Evolutionary conservation across 1,284 basidiomycete genomes (phyloP).

Genomic region (Sporisorium scitamineum): DNA sequence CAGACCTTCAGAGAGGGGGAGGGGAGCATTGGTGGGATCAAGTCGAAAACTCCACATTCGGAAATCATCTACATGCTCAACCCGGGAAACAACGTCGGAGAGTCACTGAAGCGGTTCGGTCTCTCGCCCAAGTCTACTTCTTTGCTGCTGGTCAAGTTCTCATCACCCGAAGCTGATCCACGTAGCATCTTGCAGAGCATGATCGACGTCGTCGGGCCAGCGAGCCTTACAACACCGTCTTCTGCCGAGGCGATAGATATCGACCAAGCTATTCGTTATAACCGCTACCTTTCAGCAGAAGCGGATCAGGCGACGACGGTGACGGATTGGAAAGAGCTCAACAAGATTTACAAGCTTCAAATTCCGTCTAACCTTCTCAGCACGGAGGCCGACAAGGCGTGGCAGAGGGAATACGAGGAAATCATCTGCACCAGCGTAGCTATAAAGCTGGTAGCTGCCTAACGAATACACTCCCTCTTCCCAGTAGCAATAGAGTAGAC

Average conservation of each 20-base stretch:
- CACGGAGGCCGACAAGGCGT: background rate
- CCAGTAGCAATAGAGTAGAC: background rate
- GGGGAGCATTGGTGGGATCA: conserved; percentile 46
- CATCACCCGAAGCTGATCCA: conserved; percentile 11
- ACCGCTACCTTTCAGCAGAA: background rate
- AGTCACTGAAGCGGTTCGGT: conserved; percentile 51
- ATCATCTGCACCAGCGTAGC: conserved; percentile 51
- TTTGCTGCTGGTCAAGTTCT: conserved; percentile 46
- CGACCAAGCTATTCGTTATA: conserved; percentile 31
- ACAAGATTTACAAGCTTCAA: conserved; percentile 54
- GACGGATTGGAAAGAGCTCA: conserved; percentile 54
- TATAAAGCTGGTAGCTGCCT: conserved; percentile 51
- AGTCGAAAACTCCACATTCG: conserved; percentile 50
- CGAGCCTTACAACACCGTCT: conserved; percentile 17
- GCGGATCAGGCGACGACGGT: background rate
- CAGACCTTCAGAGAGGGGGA: conserved; percentile 31
- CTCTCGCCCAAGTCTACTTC: conserved; percentile 36
- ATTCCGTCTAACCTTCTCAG: conserved; percentile 24
- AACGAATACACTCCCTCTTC: background rate
- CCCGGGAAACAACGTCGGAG: conserved; percentile 51
- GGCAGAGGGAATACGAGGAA: conserved; percentile 26
- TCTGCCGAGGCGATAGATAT: conserved; percentile 12
- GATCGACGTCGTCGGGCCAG: conserved; percentile 26
- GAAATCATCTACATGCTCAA: conserved; percentile 52
- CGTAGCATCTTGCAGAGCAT: conserved; percentile 25